phyloP scores from a whole-genome alignment of 805 yeast genomes.

The Pichia thaimueangensis region DNA sequence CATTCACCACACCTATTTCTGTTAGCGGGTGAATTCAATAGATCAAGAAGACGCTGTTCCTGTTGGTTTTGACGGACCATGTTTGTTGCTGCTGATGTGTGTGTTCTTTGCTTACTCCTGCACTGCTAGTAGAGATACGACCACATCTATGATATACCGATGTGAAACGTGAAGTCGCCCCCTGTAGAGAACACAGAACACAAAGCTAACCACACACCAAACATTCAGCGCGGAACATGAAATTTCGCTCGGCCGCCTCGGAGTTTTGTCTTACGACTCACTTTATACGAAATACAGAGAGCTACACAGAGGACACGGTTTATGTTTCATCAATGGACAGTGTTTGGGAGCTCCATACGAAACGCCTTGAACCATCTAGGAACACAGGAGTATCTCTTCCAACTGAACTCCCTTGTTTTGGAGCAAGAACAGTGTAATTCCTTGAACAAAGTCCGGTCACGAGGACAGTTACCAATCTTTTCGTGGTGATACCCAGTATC shows the following conservation, averaged over 20 bases:
- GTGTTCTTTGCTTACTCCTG: too few relatives aligned
- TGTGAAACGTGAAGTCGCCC: too few relatives aligned
- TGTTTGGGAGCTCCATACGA: conserved; percentile 4
- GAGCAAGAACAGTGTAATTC: conserved; percentile 46
- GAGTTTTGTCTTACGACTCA: too few relatives aligned
- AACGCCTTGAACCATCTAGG: conserved; percentile 30
- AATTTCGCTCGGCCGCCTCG: too few relatives aligned
- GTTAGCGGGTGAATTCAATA: conserved; percentile 54
- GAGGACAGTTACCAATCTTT: conserved; percentile 56
- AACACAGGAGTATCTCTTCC: conserved; percentile 47
- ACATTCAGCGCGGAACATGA: too few relatives aligned
- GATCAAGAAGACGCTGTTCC: conserved; percentile 40
- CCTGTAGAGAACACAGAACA: too few relatives aligned
- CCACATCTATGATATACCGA: too few relatives aligned
- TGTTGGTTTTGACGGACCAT: conserved; percentile 12
- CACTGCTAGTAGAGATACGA: too few relatives aligned
- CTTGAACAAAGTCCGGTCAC: conserved; percentile 37
- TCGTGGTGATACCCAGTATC: conserved; percentile 53
- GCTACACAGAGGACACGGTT: too few relatives aligned
- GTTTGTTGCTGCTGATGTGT: neutral
- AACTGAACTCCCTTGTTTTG: conserved; percentile 41
- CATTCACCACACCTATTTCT: conserved; percentile 78
- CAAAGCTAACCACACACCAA: too few relatives aligned
- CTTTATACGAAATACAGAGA: too few relatives aligned
- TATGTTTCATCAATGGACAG: neutral